phyloP scores from a whole-genome alignment of 1,284 basidiomycete genomes.

The Ustilago loliicola region DNA sequence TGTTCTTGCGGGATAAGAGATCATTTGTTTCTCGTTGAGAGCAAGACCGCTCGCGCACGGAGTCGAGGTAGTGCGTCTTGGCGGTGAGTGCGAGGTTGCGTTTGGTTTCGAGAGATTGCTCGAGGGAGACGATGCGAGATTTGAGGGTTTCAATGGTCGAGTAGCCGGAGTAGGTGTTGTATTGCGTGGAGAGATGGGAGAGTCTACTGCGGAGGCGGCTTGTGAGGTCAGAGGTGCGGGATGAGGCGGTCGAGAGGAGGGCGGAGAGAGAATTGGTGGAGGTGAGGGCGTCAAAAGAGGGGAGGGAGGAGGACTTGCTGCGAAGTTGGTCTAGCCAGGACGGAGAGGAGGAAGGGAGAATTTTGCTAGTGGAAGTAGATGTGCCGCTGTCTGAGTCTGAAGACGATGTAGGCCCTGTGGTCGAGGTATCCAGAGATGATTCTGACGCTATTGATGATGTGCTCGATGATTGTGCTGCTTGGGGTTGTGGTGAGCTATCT shows the following conservation, averaged over 20 bases:
- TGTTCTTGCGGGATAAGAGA: constrained; percentile 59
- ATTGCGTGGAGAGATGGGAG: constrained; percentile 40
- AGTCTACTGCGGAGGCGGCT: constrained; percentile 22
- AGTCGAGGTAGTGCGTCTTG: constrained; percentile 49
- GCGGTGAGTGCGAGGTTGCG: constrained; percentile 23
- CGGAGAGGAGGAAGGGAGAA: not conserved
- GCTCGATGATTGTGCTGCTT: not conserved
- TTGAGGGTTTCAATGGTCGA: constrained; percentile 57
- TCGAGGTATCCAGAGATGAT: not conserved
- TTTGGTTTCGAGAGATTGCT: constrained; percentile 19
- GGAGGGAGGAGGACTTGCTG: constrained; percentile 10
- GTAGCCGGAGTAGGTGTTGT: constrained; percentile 64
- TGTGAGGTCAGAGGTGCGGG: constrained; percentile 8
- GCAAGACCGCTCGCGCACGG: constrained; percentile 51
- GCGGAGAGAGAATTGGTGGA: constrained; percentile 20
- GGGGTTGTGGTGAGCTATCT: not conserved
- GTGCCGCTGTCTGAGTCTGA: not conserved
- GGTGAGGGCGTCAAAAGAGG: constrained; percentile 25
- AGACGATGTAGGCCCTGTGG: not conserved
- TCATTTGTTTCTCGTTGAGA: constrained; percentile 65
- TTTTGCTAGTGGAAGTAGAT: not conserved
- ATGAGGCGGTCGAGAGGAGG: constrained; percentile 3
- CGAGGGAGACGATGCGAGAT: constrained; percentile 34
- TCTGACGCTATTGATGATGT: not conserved
- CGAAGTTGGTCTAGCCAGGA: constrained; percentile 19